Base-by-base conservation (phyloP, 768 basidiomycete species). In the Crepidotus variabilis region DNA sequence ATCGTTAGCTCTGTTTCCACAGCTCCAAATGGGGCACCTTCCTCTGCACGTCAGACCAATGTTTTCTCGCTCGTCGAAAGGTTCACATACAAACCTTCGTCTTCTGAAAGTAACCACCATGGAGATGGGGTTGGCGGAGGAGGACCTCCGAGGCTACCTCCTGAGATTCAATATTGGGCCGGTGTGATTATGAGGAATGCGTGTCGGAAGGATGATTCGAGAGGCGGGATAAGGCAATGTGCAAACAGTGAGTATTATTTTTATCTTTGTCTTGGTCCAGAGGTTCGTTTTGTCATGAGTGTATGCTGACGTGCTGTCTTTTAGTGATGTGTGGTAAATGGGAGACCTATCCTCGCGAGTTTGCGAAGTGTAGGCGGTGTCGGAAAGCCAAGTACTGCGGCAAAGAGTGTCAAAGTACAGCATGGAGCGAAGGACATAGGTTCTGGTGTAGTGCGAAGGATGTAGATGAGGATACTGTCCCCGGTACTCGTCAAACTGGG, bases 131-230 rank as follows among this genome's bases (percentile, higher is more conserved):
- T 74, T 87, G 52, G 54, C 21, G 83, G 82, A 5, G 84, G 84
- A 53, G 83, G 86, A 0, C 86, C 83, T 4, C 87, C 88, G 2
- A 78, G 84, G 49, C 73, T 94, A 6, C 93, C 94, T 0, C 77
- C 80, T 9, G 96, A 98, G 69, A 96, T 99, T 21, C 93, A 97
- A 71, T 97, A 98, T 65, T 98, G 97, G 97, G 97, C 96, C 0
- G 94, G 94, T 2, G 96, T 98, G n/a, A 97, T 98, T 66, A 99
- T 98, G 97, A 82, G 97, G 52, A 99, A 99, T 69, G 97, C 97
- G 11, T 99, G 97, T 73, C 78, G 96, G 68, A 98, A 99, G 75
- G 97, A 98, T 63, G 96, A 98, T 60, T 85, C 80, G 50, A 75
- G 87, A 34, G 94, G 94, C 52, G 97, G 97, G 10, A 94, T 98